Conservation (phyloP, 1,139 yeast genomes). For the Ogataea hybrid region DNA sequence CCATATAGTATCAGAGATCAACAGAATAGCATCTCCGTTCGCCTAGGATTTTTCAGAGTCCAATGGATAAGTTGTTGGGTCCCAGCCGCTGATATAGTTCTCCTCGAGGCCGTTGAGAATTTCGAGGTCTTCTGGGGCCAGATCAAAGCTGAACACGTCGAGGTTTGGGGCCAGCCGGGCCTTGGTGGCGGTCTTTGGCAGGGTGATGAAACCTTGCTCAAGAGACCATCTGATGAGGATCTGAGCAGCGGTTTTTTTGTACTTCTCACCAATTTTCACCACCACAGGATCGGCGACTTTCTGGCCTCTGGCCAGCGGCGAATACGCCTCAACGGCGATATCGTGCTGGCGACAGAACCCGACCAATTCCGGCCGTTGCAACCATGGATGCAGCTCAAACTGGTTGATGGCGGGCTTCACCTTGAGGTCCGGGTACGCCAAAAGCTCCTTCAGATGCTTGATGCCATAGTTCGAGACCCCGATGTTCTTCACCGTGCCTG, state of each 20-base stretch:
- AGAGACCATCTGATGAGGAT: slow-evolving; percentile 45
- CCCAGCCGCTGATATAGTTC: slow-evolving; percentile 29
- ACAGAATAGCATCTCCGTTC: not conserved
- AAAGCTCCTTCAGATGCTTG: slow-evolving; percentile 38
- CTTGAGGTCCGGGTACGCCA: slow-evolving; percentile 36
- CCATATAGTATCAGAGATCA: not conserved
- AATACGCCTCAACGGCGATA: slow-evolving; percentile 50
- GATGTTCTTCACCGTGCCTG: slow-evolving; percentile 36
- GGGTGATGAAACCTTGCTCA: slow-evolving; percentile 56
- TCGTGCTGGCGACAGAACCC: slow-evolving; percentile 34
- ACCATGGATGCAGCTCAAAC: slow-evolving; percentile 52
- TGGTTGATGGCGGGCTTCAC: slow-evolving; percentile 50
- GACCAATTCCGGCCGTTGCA: slow-evolving; percentile 40
- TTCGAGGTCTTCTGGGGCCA: slow-evolving; percentile 34
- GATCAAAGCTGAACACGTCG: slow-evolving; percentile 34
- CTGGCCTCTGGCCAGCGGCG: slow-evolving; percentile 51
- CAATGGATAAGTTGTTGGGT: slow-evolving; percentile 30
- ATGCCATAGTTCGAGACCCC: slow-evolving; percentile 46
- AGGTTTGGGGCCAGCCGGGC: slow-evolving; percentile 45
- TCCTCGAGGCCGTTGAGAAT: slow-evolving; percentile 21
- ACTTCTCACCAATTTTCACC: slow-evolving; percentile 37
- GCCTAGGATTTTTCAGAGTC: slow-evolving; percentile 19
- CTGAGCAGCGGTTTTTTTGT: slow-evolving; percentile 41
- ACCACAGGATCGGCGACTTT: slow-evolving; percentile 50
- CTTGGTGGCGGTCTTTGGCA: slow-evolving; percentile 60